phyloP scores from a whole-genome alignment of 805 yeast species.

The Clavispora carvajalis region DNA sequence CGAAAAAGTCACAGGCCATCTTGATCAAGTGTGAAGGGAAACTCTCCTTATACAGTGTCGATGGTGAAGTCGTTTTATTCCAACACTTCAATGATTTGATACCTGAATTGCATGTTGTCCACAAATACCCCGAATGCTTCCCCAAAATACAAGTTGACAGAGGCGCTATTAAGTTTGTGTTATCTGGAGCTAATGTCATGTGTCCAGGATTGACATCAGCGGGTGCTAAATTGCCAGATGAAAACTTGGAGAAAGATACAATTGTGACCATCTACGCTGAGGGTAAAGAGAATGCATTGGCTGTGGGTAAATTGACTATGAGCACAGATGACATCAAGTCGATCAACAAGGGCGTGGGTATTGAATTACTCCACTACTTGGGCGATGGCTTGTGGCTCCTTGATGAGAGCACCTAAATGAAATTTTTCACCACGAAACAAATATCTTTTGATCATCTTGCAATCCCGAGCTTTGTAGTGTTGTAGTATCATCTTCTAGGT shows the following conservation, averaged over 20 bases:
- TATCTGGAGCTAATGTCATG: constrained; percentile 97
- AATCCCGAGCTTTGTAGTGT: constrained; percentile 22
- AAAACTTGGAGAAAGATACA: constrained; percentile 58
- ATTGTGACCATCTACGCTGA: constrained; percentile 84
- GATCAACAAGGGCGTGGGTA: constrained; percentile 82
- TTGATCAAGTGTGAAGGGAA: constrained; percentile 86
- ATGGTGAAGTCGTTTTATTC: constrained; percentile 67
- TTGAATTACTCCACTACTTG: constrained; percentile 74
- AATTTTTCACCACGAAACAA: neutral
- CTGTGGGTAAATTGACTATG: constrained; percentile 84
- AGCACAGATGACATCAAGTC: constrained; percentile 82
- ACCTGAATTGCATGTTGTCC: constrained; percentile 72
- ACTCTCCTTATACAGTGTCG: constrained; percentile 69
- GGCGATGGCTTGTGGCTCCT: constrained; percentile 88
- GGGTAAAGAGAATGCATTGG: constrained; percentile 87
- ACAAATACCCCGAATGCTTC: constrained; percentile 76
- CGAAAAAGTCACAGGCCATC: constrained; percentile 80
- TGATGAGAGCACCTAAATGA: constrained; percentile 24
- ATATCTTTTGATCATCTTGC: constrained; percentile 16
- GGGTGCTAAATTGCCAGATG: constrained; percentile 80
- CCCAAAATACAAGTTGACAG: constrained; percentile 88
- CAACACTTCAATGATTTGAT: constrained; percentile 78
- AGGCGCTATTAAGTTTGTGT: constrained; percentile 92
- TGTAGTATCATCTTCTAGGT: constrained; percentile 26
- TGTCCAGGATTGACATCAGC: constrained; percentile 89